Conservation (phyloP, 2,329 filamentous ascomycete species). For the Ceratocystis destructans region DNA sequence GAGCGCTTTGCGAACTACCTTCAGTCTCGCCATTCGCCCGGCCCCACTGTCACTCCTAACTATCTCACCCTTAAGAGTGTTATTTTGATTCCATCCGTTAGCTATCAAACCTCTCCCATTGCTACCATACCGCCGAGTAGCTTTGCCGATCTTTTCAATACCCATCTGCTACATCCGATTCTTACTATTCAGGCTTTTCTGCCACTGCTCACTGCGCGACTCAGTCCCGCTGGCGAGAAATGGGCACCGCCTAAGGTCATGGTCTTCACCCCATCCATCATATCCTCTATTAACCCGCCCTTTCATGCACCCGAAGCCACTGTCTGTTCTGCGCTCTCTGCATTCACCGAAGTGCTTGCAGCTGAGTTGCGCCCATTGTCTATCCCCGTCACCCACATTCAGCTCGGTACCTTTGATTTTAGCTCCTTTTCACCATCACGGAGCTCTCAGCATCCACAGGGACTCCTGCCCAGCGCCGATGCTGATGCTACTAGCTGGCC, state of each 20-base stretch:
- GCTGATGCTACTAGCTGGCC: conserved; percentile 47
- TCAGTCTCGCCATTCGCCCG: conserved; percentile 59
- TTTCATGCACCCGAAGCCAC: conserved; percentile 78
- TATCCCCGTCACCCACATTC: conserved; percentile 73
- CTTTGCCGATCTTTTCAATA: conserved; percentile 85
- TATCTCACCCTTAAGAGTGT: conserved; percentile 64
- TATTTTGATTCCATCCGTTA: conserved; percentile 67
- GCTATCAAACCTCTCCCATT: conserved; percentile 71
- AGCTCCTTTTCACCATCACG: conserved; percentile 45
- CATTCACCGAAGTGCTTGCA: conserved; percentile 67
- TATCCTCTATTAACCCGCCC: conserved; percentile 63
- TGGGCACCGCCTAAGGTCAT: conserved; percentile 51
- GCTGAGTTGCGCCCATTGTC: conserved; percentile 63
- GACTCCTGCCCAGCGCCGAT: conserved; percentile 31
- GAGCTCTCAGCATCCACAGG: conserved; percentile 24
- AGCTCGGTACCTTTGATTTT: conserved; percentile 83
- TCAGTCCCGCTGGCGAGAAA: conserved; percentile 39
- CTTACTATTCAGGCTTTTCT: conserved; percentile 80
- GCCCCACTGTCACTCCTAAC: conserved; percentile 61
- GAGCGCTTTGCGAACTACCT: conserved; percentile 60
- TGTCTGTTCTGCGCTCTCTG: conserved; percentile 72
- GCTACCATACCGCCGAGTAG: conserved; percentile 70
- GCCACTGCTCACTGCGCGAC: conserved; percentile 54
- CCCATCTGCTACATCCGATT: conserved; percentile 78
- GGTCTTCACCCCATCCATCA: conserved; percentile 66